These are phyloP conservation scores for Athelia psychrophila DNA, from an alignment of 1,284 basidiomycete species.

Conservation along the genomic window DNA sequence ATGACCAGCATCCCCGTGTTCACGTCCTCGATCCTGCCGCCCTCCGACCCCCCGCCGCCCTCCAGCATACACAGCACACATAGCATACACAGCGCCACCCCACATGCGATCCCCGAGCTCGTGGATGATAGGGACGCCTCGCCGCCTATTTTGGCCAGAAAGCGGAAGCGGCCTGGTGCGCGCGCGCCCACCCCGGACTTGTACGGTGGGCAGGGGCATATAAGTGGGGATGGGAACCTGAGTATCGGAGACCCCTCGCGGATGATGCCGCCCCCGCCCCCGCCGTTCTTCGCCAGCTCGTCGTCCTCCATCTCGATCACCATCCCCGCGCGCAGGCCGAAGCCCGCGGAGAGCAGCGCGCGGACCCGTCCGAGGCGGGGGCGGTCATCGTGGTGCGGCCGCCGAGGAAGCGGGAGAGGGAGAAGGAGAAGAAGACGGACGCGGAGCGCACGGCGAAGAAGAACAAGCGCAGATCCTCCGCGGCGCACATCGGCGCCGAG, in stretches of 20 bases:
- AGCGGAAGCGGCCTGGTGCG: conserved; percentile 3
- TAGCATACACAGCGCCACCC: conserved; percentile 1
- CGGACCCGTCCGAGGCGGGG: neutral
- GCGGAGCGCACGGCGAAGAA: too few species aligned
- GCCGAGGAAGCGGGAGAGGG: neutral
- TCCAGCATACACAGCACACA: conserved; percentile 2
- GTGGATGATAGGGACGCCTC: neutral
- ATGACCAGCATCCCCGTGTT: neutral
- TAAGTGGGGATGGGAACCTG: neutral
- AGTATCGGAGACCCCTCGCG: neutral
- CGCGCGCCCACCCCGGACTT: neutral
- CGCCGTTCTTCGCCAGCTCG: neutral
- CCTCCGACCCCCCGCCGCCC: conserved; percentile 9
- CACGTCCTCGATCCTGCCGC: conserved; percentile 5
- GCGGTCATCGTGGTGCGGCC: neutral
- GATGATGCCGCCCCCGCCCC: neutral
- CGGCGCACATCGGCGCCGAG: neutral
- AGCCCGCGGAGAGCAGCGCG: neutral
- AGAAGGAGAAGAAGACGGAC: neutral
- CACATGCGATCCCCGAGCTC: neutral
- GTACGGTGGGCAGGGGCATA: neutral
- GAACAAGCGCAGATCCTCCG: neutral
- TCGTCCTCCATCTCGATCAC: neutral
- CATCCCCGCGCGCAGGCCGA: neutral
- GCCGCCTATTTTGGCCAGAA: conserved; percentile 2